Evolutionary conservation across 768 basidiomycete species (phyloP).

Genomic region (Melanogaster broomeanus): DNA sequence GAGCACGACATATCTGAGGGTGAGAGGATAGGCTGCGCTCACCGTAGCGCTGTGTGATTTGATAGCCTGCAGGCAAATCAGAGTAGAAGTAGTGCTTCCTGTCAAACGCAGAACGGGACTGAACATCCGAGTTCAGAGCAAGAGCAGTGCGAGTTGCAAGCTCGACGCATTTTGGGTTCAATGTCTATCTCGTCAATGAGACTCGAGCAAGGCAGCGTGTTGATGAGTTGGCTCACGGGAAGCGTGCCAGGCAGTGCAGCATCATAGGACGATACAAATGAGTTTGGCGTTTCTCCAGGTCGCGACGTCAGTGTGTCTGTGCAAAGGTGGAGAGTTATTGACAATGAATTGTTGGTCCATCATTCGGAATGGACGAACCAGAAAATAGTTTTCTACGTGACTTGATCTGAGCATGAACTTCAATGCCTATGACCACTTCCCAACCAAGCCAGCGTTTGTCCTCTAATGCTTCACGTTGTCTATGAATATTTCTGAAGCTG

Average conservation of each 20-base stretch:
- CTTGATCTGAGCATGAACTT: conserved; percentile 94
- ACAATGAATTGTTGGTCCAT: neutral
- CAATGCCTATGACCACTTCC: conserved; percentile 90
- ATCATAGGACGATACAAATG: conserved; percentile 74
- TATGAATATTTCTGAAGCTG: neutral
- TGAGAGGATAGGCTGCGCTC: conserved; percentile 7
- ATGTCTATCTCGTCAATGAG: conserved; percentile 37
- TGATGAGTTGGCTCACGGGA: conserved; percentile 57
- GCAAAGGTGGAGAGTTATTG: neutral
- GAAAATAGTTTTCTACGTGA: conserved; percentile 90
- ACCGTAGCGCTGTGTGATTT: conserved; percentile 97
- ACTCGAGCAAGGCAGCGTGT: neutral
- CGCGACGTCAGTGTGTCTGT: conserved; percentile 45
- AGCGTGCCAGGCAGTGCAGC: conserved; percentile 93
- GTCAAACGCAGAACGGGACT: conserved; percentile 80
- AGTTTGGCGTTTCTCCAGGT: conserved; percentile 62
- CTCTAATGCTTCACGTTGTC: conserved; percentile 5
- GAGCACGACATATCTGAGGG: neutral
- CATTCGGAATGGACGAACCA: conserved; percentile 35
- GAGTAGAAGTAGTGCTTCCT: conserved; percentile 98
- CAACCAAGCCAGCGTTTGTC: conserved; percentile 76
- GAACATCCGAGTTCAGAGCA: conserved; percentile 69
- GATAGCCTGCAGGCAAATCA: conserved; percentile 92
- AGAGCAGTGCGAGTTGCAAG: conserved; percentile 81
- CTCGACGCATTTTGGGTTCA: conserved; percentile 73